Conservation (phyloP, 2,329 filamentous ascomycete genomes). For the Neofusicoccum parvum region DNA sequence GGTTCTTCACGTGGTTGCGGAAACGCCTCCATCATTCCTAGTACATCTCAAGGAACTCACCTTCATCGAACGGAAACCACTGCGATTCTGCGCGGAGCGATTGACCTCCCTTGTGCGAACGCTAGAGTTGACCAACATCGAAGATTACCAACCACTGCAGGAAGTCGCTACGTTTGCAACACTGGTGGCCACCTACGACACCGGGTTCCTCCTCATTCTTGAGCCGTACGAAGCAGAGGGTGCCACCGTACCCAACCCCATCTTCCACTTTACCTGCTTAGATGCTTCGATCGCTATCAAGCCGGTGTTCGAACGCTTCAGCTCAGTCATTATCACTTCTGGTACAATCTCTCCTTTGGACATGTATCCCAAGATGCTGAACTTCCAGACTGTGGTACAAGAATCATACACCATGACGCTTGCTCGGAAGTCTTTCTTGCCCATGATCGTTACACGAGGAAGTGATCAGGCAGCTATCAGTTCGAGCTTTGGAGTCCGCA, state of each 20-base stretch:
- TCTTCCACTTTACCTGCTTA: constrained; percentile 95
- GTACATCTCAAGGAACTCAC: constrained; percentile 92
- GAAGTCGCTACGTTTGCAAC: constrained; percentile 98
- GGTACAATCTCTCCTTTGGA: constrained; percentile 95
- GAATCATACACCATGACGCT: constrained; percentile 98
- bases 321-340: constrained; percentile 97
- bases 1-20: constrained; percentile 93
- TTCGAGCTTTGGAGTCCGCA: constrained; percentile 91
- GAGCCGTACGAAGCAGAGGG: constrained; percentile 96
- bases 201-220: constrained; percentile 92
- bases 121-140: constrained; percentile 93
- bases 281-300: constrained; percentile 98
- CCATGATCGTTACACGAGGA: constrained; percentile 95
- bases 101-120: constrained; percentile 93
- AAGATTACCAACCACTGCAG: constrained; percentile 95
- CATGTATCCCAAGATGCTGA: constrained; percentile 99
- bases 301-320: constrained; percentile 95
- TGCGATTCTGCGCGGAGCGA: constrained; percentile 92
- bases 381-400: constrained; percentile 88
- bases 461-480: constrained; percentile 93
- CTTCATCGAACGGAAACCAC: constrained; percentile 94
- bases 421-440: constrained; percentile 89
- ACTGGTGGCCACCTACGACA: constrained; percentile 93
- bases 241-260: constrained; percentile 91
- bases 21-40: constrained; percentile 92